Evolutionary conservation across 179 eudicot species (phyloP), one percentile per base, ranked within the genome.

Genomic region (Drosera spatulata): DNA sequence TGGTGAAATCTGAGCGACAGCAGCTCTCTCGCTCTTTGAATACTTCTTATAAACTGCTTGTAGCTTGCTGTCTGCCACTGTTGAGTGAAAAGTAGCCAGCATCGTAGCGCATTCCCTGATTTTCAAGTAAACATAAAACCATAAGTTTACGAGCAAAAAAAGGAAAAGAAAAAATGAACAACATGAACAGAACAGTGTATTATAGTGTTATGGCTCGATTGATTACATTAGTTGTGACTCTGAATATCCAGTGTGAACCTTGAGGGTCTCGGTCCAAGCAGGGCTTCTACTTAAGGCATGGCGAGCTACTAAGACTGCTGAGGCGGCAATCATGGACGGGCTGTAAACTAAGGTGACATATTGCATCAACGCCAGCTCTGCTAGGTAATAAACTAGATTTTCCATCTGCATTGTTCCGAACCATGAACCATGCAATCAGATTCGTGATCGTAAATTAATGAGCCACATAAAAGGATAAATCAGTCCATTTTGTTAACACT

Each of bases 251-350:
- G 77, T 75, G 69, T 78, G 61, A 10, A 9, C 63, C 59, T 15
- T 63, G 10, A 78, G 69, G 50, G 82, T 78, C 58, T 74, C 79
- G 6, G 74, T 74, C 82, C 82, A 78, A 53, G 43, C 55, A 2
- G 82, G 82, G 33, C 59, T 53, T 58, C 75, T 78, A 65, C 58
- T 68, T 62, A 78, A 65, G 50, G 77, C 71, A 15, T 48, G 65
- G 4, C 79, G 72, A 62, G 82, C 77, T 11, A 78, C 79, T 10
- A 65, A 71, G 61, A 78, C 82, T 2, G 82, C 77, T 6, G 82
- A 66, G 44, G 82, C 82, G 63, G 82, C 77, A 48, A 78, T 59
- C 79, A 78, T 66, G 9, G 82, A 78, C 5, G 79, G 73, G 41
- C 58, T 47, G 15, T 55, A 54, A 2, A 70, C 47, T 50, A 63